Evolutionary conservation across 495 filamentous ascomycete genomes (phyloP).

Genomic region (Lichenothelia convexa): DNA sequence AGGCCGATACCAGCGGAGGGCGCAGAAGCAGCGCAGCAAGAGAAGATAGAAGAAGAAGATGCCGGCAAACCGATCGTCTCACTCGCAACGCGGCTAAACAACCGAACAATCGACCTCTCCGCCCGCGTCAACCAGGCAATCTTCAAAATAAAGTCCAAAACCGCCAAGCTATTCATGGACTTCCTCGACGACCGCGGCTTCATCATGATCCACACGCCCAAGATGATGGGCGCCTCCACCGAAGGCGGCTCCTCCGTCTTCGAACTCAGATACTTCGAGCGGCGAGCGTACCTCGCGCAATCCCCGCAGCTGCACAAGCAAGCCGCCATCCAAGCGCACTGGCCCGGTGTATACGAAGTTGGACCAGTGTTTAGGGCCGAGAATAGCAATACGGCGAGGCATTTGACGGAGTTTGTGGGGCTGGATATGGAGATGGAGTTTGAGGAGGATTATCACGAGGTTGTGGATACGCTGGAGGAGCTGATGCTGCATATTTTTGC

Average conservation of each 20-base stretch:
- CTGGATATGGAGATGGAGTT: constrained; percentile 30
- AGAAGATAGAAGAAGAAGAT: constrained; percentile 8
- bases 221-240: constrained; percentile 22
- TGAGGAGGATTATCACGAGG: constrained; percentile 29
- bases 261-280: constrained; percentile 25
- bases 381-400: constrained; percentile 27
- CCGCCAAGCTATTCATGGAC: constrained; percentile 22
- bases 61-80: constrained; percentile 22
- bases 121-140: constrained; percentile 25
- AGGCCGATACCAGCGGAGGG: constrained; percentile 21
- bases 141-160: constrained; percentile 25
- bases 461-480: constrained; percentile 23
- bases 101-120: constrained; percentile 24
- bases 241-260: constrained; percentile 29
- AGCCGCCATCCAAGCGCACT: constrained; percentile 25
- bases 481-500: constrained; percentile 29
- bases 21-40: constrained; percentile 13
- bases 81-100: constrained; percentile 24
- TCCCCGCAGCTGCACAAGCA: constrained; percentile 30
- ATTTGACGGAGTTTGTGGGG: constrained; percentile 28
- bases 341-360: constrained; percentile 25
- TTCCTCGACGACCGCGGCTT: constrained; percentile 21
- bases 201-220: constrained; percentile 20
- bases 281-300: constrained; percentile 24
- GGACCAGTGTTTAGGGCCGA: constrained; percentile 28